Evolutionary conservation across 768 basidiomycete species (phyloP).

Genomic region (Boletus bicolor): DNA sequence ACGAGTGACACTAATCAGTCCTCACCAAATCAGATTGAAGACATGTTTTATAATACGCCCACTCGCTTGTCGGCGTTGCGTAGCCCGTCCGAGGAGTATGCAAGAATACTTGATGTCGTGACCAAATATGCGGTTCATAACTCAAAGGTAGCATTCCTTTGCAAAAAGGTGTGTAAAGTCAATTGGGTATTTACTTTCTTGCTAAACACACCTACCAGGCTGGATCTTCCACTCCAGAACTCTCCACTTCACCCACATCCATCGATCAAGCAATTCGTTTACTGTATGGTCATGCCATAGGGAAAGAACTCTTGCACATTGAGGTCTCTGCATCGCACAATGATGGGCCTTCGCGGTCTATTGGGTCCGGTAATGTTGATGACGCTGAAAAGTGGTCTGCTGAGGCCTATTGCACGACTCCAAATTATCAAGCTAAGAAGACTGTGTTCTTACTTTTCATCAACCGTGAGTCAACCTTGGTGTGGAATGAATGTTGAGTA

Average conservation of each 20-base stretch:
- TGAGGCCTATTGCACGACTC: slow-evolving; percentile 75
- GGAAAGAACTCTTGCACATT: slow-evolving; percentile 65
- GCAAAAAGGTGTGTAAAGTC: slow-evolving; percentile 72
- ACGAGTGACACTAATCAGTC: not conserved
- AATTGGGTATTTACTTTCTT: not conserved
- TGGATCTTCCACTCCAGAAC: slow-evolving; percentile 70
- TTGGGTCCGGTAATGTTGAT: slow-evolving; percentile 22
- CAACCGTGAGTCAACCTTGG: slow-evolving; percentile 62
- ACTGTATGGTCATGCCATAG: slow-evolving; percentile 77
- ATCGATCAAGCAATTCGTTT: slow-evolving; percentile 68
- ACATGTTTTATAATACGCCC: slow-evolving; percentile 92
- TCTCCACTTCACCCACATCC: slow-evolving; percentile 74
- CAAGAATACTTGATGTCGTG: slow-evolving; percentile 85
- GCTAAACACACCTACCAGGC: slow-evolving; percentile 42
- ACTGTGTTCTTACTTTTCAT: slow-evolving; percentile 87
- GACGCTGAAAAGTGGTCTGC: slow-evolving; percentile 61
- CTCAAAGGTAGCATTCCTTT: slow-evolving; percentile 79
- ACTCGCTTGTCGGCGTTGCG: slow-evolving; percentile 82
- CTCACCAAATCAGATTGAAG: slow-evolving; percentile 69
- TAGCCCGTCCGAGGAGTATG: slow-evolving; percentile 86
- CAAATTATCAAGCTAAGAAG: slow-evolving; percentile 88
- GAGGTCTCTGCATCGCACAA: slow-evolving; percentile 35
- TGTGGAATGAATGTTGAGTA: not conserved
- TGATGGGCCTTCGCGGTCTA: slow-evolving; percentile 19
- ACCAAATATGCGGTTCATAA: slow-evolving; percentile 95